Percentiles rank a stretch among this genome's conserved stretches.
Evolutionary conservation across 2,329 filamentous ascomycete species (phyloP).

Genomic region (Phaeosphaeria sp.): DNA sequence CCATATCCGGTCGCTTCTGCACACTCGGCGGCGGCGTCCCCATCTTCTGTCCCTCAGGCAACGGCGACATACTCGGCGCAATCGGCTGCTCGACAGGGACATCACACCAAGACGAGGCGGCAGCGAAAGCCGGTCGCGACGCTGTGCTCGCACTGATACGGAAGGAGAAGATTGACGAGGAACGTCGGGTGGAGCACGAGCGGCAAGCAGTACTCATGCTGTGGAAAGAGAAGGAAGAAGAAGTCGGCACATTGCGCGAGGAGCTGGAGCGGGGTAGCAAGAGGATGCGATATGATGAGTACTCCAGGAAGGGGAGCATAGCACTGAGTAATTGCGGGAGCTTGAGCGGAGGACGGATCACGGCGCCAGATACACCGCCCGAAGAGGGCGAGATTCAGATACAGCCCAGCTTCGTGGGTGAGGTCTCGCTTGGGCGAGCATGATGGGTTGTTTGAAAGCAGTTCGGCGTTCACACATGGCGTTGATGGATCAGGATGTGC

Average conservation of each 20-base stretch:
- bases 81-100: conserved; percentile 63
- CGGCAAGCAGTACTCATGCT: conserved; percentile 26
- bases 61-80: conserved; percentile 58
- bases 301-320: conserved; percentile 15
- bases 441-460: not conserved
- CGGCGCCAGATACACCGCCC: conserved; percentile 27
- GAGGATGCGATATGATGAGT: conserved; percentile 22
- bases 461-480: not conserved
- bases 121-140: conserved; percentile 58
- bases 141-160: conserved; percentile 48
- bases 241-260: conserved; percentile 22
- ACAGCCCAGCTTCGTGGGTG: conserved; percentile 28
- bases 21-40: conserved; percentile 61
- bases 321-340: conserved; percentile 15
- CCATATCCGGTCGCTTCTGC: conserved; percentile 58
- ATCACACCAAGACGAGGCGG: conserved; percentile 60
- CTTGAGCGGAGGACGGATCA: conserved; percentile 14
- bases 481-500: not conserved
- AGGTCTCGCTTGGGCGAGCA: conserved; percentile 21
- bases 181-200: conserved; percentile 24
- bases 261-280: conserved; percentile 31
- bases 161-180: conserved; percentile 24
- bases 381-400: conserved; percentile 30
- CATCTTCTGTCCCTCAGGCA: conserved; percentile 54
- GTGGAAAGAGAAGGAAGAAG: conserved; percentile 32